Evolutionary conservation across 2,329 filamentous ascomycete genomes (phyloP).

Genomic region (Chaetothyriales sp.): DNA sequence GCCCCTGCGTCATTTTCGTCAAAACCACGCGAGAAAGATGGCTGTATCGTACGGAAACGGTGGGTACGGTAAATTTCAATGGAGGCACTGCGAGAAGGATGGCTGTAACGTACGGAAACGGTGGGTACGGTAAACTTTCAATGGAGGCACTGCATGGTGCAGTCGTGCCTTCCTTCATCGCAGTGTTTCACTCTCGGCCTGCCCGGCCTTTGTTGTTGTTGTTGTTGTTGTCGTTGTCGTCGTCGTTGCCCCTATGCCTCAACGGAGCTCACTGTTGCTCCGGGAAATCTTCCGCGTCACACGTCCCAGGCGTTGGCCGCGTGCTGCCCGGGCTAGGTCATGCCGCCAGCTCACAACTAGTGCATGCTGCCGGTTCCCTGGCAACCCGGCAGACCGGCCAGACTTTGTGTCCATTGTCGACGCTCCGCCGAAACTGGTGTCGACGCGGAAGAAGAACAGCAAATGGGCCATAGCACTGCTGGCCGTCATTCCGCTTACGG

Average conservation of each 20-base stretch:
- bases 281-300: not conserved
- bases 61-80: not conserved
- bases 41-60: not conserved
- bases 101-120: not conserved
- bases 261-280: not conserved
- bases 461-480: conserved; percentile 12
- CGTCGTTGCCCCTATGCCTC: not conserved
- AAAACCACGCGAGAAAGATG: not conserved
- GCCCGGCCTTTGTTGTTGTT: not conserved
- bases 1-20: not conserved
- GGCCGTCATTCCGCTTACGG: conserved; percentile 79
- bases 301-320: not conserved
- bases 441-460: conserved; percentile 54
- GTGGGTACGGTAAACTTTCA: not conserved
- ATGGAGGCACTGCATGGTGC: too few species aligned
- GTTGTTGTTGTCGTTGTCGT: not conserved
- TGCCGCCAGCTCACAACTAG: not conserved
- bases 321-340: not conserved
- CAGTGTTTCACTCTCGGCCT: not conserved
- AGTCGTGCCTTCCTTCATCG: not conserved
- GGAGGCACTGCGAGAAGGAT: too few species aligned
- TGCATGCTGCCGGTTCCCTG: not conserved
- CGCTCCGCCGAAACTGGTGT: conserved; percentile 67
- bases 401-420: conserved; percentile 77
- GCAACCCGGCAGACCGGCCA: conserved; percentile 50